Evolutionary conservation across 345 rosid genomes (phyloP).

Genomic region (Arabidopsis suecica): DNA sequence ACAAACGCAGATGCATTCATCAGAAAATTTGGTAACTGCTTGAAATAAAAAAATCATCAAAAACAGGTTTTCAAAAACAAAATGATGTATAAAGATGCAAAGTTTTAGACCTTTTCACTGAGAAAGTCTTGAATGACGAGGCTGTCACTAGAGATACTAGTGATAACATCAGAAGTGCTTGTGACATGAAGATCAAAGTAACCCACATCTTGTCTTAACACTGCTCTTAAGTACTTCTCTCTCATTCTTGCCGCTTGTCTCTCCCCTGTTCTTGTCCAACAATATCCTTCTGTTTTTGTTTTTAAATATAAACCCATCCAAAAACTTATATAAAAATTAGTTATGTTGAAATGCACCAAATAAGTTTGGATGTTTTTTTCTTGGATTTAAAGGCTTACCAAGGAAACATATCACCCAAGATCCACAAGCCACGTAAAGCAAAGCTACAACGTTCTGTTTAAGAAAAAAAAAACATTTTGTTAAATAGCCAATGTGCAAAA

Average conservation of each 20-base stretch:
- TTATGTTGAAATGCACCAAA: neutral
- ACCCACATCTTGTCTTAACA: slow-evolving; percentile 60
- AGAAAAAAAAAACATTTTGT: slow-evolving; percentile 54
- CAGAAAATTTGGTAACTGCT: slow-evolving; percentile 81
- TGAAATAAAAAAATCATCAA: slow-evolving; percentile 11
- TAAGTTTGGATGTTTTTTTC: neutral
- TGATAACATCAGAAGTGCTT: slow-evolving; percentile 51
- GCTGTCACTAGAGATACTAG: slow-evolving; percentile 87
- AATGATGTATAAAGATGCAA: neutral
- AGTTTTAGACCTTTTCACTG: slow-evolving; percentile 75
- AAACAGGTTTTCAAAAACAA: slow-evolving; percentile 46
- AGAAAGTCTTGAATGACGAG: slow-evolving; percentile 91
- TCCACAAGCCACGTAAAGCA: slow-evolving; percentile 71
- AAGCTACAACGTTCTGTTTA: slow-evolving; percentile 60
- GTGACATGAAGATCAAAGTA: no score
- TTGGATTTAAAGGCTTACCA: slow-evolving; percentile 46
- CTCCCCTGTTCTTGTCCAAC: slow-evolving; percentile 95
- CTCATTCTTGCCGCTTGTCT: slow-evolving; percentile 81
- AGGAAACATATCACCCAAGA: slow-evolving; percentile 70
- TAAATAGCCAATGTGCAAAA: slow-evolving; percentile 10
- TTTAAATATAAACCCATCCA: neutral
- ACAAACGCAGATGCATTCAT: slow-evolving; percentile 77
- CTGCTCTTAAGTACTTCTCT: slow-evolving; percentile 64
- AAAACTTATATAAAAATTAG: neutral
- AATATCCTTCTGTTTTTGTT: slow-evolving; percentile 64